phyloP scores from a whole-genome alignment of 164 flowering plant genomes.

The Euptelea pleiosperma region DNA sequence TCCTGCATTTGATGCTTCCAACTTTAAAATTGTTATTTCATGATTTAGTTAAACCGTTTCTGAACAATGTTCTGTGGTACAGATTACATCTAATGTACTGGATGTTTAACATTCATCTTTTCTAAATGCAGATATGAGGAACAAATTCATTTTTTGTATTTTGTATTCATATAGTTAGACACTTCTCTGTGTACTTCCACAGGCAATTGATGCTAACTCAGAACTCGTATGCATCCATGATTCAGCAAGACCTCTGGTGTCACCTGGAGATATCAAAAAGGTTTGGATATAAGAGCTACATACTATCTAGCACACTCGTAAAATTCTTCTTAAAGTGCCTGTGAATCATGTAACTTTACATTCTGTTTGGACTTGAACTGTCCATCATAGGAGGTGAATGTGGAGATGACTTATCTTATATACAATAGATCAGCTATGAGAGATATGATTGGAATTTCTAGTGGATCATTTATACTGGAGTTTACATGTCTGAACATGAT shows the following conservation, averaged over 20 bases:
- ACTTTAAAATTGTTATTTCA: no score
- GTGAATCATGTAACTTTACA: no score
- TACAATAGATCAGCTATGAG: no score
- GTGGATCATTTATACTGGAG: no score
- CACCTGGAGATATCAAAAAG: constrained; percentile 62
- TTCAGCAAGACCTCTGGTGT: constrained; percentile 92
- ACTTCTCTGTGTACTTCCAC: constrained; percentile 18
- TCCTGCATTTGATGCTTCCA: no score
- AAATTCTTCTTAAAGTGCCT: no score
- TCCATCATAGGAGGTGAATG: no score
- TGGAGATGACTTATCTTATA: no score
- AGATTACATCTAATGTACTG: not conserved
- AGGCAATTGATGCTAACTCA: constrained; percentile 72
- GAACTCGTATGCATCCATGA: constrained; percentile 95
- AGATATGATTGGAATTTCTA: no score
- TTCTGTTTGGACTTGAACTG: no score
- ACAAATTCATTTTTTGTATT: not conserved
- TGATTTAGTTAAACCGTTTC: not conserved
- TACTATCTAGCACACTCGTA: not conserved
- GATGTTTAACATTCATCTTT: not conserved
- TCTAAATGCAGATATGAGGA: constrained; percentile 3
- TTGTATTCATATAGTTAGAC: not conserved
- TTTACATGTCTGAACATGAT: no score
- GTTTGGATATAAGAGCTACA: constrained; percentile 26
- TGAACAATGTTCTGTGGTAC: not conserved